Conservation (phyloP, 2,329 filamentous ascomycete genomes). For the Nothomitra cinnamomea region DNA sequence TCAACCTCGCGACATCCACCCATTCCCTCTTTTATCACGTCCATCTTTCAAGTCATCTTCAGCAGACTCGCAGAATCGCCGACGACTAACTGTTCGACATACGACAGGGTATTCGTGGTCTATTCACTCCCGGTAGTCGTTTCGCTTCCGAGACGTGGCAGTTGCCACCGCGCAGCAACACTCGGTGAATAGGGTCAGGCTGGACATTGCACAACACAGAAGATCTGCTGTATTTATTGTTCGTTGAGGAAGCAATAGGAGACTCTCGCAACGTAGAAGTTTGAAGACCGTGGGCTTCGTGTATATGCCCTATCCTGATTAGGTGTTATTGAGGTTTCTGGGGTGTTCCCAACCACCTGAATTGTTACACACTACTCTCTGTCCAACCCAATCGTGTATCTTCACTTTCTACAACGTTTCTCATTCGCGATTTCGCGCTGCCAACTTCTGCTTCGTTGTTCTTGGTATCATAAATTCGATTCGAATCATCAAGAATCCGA, state of each 20-base stretch:
- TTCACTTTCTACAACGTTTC: background rate
- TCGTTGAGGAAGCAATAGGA: background rate
- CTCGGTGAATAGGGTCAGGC: conserved; percentile 1
- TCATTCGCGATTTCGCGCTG: background rate
- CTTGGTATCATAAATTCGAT: conserved; percentile 5
- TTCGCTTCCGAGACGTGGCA: background rate
- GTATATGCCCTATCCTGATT: background rate
- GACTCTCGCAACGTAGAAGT: background rate
- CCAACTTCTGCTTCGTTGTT: conserved; percentile 3
- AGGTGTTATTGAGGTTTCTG: background rate
- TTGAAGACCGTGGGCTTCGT: background rate
- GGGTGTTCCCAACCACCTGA: background rate
- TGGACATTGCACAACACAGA: conserved; percentile 2
- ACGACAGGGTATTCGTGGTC: background rate
- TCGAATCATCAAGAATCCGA: conserved; percentile 4
- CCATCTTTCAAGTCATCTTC: background rate
- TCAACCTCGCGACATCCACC: background rate
- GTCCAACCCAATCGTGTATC: conserved; percentile 1
- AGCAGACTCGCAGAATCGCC: background rate
- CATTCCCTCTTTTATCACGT: background rate
- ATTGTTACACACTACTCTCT: background rate
- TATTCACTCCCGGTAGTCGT: background rate
- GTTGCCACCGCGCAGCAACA: conserved; percentile 2
- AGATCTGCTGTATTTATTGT: conserved; percentile 3
- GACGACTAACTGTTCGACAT: background rate